Conservation (phyloP, 116 monocot species). For the Iris pallida region DNA sequence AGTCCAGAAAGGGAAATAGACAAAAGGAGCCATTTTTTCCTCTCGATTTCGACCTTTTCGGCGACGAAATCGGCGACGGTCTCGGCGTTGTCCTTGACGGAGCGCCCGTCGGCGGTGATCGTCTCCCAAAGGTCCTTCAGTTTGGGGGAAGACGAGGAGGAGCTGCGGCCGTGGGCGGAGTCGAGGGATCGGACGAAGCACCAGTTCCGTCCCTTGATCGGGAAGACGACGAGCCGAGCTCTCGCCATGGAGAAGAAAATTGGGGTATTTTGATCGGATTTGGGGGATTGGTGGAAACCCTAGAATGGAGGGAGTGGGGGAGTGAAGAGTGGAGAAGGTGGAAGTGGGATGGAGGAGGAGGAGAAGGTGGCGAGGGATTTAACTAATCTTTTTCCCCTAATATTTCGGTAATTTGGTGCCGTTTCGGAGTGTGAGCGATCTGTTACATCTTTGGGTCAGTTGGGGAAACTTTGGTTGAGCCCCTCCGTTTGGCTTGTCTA, state of each 20-base stretch:
- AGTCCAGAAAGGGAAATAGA: no score
- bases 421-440: no score
- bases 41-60: slow-evolving; percentile 43
- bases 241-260: slow-evolving; percentile 20
- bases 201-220: slow-evolving; percentile 81
- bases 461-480: no score
- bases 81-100: slow-evolving; percentile 45
- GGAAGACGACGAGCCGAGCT: slow-evolving; percentile 82
- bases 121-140: slow-evolving; percentile 56
- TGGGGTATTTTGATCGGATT: background rate
- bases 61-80: slow-evolving; percentile 65
- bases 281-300: background rate
- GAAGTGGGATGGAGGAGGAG: no score
- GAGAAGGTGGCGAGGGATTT: no score
- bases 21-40: no score
- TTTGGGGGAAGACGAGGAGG: slow-evolving; percentile 29
- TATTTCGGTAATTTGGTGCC: no score
- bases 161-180: slow-evolving; percentile 6
- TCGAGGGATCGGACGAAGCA: slow-evolving; percentile 60
- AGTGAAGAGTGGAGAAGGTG: background rate
- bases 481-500: no score
- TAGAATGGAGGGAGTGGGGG: background rate
- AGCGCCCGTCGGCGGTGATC: slow-evolving; percentile 25
- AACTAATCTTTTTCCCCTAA: no score
- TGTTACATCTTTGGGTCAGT: no score